Evolutionary conservation across 331 rosid genomes (phyloP).

Genomic region (Malus hybrid): DNA sequence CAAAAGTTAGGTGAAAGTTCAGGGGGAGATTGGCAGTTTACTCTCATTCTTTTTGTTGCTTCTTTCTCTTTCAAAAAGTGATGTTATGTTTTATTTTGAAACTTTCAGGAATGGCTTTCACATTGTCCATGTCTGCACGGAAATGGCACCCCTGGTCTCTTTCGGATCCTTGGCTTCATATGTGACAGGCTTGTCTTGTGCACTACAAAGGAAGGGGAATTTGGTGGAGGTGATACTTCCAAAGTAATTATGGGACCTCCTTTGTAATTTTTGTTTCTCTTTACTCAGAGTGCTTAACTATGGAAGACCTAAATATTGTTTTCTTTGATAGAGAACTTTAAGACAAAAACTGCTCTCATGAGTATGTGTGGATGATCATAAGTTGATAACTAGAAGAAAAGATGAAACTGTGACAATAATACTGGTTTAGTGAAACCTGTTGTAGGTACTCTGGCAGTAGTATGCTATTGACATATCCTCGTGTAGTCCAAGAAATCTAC

Average conservation of each 20-base stretch:
- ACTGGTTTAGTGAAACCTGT: neutral
- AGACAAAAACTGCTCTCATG: neutral
- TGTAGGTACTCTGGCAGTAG: too few species aligned
- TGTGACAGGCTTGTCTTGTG: slow-evolving; percentile 79
- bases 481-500: neutral
- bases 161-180: slow-evolving; percentile 70
- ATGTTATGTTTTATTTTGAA: slow-evolving; percentile 11
- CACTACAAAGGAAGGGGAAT: slow-evolving; percentile 85
- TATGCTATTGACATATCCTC: neutral
- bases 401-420: neutral
- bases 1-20: too few species aligned
- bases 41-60: neutral
- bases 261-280: slow-evolving; percentile 8
- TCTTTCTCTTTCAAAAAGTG: slow-evolving; percentile 10
- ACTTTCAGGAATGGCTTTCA: slow-evolving; percentile 61
- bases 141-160: slow-evolving; percentile 74
- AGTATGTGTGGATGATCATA: neutral
- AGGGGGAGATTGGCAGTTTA: too few species aligned
- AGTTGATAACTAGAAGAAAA: neutral
- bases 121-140: slow-evolving; percentile 82
- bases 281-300: slow-evolving; percentile 1
- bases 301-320: slow-evolving; percentile 11
- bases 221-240: slow-evolving; percentile 89
- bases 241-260: slow-evolving; percentile 43
- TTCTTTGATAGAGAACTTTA: neutral